A percentile compares a stretch with the other conserved stretches of the same genome.
These are phyloP conservation scores for Cynanchum wilfordii DNA, from an alignment of 257 asterid species.

Conservation along the genomic window DNA sequence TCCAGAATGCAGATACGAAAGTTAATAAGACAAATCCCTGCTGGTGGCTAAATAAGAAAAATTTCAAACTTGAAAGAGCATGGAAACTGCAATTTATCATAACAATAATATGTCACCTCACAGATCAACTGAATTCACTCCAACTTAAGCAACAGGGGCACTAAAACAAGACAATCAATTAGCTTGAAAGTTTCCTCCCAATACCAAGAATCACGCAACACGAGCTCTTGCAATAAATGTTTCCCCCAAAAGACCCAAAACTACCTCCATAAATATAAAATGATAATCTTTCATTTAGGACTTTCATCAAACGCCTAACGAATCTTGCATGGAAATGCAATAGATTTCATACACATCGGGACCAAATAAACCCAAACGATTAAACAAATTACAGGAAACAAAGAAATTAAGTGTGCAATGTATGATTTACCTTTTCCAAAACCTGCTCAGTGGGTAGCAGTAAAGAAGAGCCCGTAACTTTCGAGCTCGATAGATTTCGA, in stretches of 20 bases:
- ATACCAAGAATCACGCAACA: neutral
- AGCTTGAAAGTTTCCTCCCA: neutral
- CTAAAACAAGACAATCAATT: neutral
- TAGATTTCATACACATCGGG: neutral
- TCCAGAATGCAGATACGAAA: neutral
- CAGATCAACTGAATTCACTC: neutral
- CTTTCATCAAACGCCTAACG: conserved; percentile 50
- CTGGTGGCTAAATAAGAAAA: neutral
- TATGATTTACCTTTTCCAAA: conserved; percentile 32
- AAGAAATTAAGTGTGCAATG: neutral
- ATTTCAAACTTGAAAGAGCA: neutral
- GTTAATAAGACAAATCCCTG: neutral
- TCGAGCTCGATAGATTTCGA: conserved; percentile 6
- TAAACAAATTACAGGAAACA: neutral
- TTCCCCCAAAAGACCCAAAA: neutral
- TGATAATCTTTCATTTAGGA: conserved; percentile 21
- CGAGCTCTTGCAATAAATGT: neutral
- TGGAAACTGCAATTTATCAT: neutral
- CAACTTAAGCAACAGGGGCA: neutral
- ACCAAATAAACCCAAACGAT: neutral
- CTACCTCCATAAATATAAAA: neutral
- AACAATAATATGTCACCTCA: neutral
- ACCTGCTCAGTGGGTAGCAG: conserved; percentile 27
- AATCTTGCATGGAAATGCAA: neutral
- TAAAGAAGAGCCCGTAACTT: conserved; percentile 12